These are phyloP conservation scores for Trichoderma simmonsii DNA, from an alignment of 2,329 filamentous ascomycete genomes.

Conservation along the genomic window DNA sequence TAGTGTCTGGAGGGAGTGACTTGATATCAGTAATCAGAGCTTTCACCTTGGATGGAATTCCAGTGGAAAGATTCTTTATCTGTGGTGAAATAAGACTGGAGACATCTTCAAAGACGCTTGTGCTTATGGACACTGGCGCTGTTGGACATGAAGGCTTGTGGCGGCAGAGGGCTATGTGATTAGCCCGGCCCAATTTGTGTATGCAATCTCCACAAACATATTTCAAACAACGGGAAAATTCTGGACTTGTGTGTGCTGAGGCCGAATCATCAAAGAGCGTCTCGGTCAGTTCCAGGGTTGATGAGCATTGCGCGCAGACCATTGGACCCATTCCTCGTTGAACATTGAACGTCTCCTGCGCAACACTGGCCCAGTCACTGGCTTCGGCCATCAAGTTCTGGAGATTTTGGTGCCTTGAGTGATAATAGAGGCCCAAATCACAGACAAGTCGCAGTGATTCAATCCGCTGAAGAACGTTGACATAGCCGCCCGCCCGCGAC, in stretches of 20 bases:
- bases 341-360: neutral
- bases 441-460: neutral
- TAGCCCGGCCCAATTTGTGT: neutral
- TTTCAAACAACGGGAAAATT: neutral
- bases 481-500: neutral
- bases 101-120: neutral
- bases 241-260: neutral
- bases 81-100: neutral
- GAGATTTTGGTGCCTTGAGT: neutral
- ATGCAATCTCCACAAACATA: neutral
- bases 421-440: neutral
- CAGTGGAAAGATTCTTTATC: neutral
- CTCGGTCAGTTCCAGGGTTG: neutral
- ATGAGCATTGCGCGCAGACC: neutral
- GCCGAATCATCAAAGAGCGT: neutral
- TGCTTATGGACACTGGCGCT: neutral
- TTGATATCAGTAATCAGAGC: neutral
- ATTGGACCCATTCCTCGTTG: neutral
- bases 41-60: neutral
- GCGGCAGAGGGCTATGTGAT: neutral
- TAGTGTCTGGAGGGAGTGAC: neutral
- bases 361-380: neutral
- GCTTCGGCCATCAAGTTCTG: neutral
- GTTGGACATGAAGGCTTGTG: neutral
- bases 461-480: neutral